phyloP scores from a whole-genome alignment of 129 eudicot species.

The Dittrichia graveolens region DNA sequence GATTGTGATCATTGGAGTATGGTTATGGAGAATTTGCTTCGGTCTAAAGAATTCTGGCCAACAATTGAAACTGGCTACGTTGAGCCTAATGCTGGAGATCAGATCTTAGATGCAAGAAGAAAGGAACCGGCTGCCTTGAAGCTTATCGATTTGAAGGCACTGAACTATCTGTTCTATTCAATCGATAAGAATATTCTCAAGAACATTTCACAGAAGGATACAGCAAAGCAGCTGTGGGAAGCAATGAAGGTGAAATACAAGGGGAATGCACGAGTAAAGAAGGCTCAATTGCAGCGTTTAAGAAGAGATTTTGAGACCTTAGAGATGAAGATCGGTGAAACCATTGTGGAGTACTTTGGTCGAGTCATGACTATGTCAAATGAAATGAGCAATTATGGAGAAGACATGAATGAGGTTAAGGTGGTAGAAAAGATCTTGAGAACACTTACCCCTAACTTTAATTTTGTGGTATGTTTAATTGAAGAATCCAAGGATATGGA shows the following conservation, averaged over 20 bases:
- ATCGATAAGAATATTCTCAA: not conserved
- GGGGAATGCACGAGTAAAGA: not conserved
- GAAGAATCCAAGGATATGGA: constrained; percentile 21
- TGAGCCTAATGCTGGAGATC: not conserved
- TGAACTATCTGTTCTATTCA: not conserved
- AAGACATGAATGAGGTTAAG: not conserved
- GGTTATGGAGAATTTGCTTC: not conserved
- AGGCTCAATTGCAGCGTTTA: not conserved
- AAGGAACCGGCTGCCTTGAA: not conserved
- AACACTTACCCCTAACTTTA: not conserved
- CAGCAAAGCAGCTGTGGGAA: not conserved
- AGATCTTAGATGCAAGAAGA: not conserved
- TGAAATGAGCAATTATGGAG: constrained; percentile 11
- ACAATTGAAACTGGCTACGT: not conserved
- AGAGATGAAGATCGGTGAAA: constrained; percentile 11
- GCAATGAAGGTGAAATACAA: not conserved
- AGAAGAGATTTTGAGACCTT: not conserved
- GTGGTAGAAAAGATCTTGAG: constrained; percentile 20
- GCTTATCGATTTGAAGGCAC: not conserved
- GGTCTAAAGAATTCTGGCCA: not conserved
- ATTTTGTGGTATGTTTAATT: constrained; percentile 4
- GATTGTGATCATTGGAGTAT: constrained; percentile 2
- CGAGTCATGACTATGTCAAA: constrained; percentile 2
- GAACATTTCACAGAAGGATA: not conserved
- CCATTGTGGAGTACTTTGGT: constrained; percentile 5